Conservation (phyloP, 176 grass and related monocot species). For the Rhynchospora tenuis region DNA sequence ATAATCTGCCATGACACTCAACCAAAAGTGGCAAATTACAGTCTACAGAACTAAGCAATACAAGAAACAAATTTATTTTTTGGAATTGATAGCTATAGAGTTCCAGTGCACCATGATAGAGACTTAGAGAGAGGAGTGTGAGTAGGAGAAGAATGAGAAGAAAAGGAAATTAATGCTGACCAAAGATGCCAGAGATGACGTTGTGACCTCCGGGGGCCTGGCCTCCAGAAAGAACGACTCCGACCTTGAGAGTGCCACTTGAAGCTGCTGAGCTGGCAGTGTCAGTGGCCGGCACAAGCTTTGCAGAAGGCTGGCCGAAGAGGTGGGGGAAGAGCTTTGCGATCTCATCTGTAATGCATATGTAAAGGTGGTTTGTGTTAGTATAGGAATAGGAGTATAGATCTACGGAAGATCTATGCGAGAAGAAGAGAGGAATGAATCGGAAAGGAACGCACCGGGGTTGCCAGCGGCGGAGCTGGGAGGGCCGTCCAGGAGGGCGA, state of each 20-base stretch:
- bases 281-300: slow-evolving; percentile 42
- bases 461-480: slow-evolving; percentile 68
- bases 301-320: slow-evolving; percentile 69
- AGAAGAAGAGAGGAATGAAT: slow-evolving; percentile 26
- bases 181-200: slow-evolving; percentile 97
- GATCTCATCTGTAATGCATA: slow-evolving; percentile 76
- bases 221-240: slow-evolving; percentile 83
- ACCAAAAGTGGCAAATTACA: not conserved
- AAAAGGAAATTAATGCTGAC: slow-evolving; percentile 42
- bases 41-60: not conserved
- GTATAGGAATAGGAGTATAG: too few species aligned
- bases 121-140: not conserved
- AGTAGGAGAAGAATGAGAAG: not conserved
- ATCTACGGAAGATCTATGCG: too few species aligned
- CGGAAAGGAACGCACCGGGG: too few species aligned
- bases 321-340: slow-evolving; percentile 82
- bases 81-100: not conserved
- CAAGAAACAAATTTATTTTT: not conserved
- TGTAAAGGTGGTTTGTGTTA: not conserved
- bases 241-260: slow-evolving; percentile 52
- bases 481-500: slow-evolving; percentile 54
- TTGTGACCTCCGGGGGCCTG: slow-evolving; percentile 94
- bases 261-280: slow-evolving; percentile 5
- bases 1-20: slow-evolving; percentile 43
- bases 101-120: not conserved